Evolutionary conservation across 129 eudicot species (phyloP), one percentile per base, ranked within the genome.

Genomic region (Pittosporum tobira): DNA sequence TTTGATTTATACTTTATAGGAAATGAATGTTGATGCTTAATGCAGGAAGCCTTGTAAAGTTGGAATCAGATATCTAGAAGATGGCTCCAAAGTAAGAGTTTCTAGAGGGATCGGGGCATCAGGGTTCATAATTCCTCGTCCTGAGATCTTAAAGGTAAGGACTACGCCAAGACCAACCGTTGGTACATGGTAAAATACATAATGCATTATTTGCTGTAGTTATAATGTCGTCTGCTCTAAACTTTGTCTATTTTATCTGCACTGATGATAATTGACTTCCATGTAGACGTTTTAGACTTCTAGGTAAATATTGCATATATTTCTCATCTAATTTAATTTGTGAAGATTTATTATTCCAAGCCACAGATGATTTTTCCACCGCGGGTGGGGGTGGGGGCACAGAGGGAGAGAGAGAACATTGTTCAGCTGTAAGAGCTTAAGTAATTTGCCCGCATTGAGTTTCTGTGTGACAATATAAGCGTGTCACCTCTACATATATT

Each of bases 71-170:
- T 91, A 76, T 71, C 68, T 75, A 63, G 96, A 87, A 70, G 99
- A 91, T 70, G 99, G 99, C 30, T 61, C 75, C 30, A 86, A 87
- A 75, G 99, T 91, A 48, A 60, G 99, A 70, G 77, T 91, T 51
- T 65, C 98, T 29, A 71, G 94, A 79, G 98, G 98, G 1, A 83
- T 64, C 52, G 94, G 94, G 31, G 88, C 94, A 68, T 91, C 98
- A 36, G 98, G 87, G 65, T 71, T 90, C 12, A 78, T 91, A 15
- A 91, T 91, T 58, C 85, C 98, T 62, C 96, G 96, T 13, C 96
- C 96, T 13, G 96, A 91, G 69, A 87, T 91, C 65, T 80, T 91
- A 59, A 86, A 83, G 65, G 79, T 83, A 45, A 76, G 96, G 74
- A 56, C 71, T 24, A 91, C 90, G 6, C 96, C 94, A 26, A 80